phyloP scores from a whole-genome alignment of 1,139 yeast genomes.

The Torulaspora pretoriensis region DNA sequence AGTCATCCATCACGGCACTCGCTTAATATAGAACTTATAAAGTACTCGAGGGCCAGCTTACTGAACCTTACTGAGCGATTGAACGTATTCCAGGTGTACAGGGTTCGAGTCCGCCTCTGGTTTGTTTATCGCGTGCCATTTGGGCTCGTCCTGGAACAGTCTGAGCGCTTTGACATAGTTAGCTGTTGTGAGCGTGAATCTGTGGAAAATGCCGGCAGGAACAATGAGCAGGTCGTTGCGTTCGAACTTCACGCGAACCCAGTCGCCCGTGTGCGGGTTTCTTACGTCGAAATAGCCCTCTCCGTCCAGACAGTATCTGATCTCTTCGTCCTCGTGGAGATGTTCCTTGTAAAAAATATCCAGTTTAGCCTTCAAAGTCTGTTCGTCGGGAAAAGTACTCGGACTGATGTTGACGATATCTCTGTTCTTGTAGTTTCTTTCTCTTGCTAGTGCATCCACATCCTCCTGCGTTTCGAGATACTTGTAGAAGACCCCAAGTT shows the following conservation, averaged over 20 bases:
- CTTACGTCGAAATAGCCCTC: conserved; percentile 91
- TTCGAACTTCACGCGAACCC: conserved; percentile 72
- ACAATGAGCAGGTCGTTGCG: conserved; percentile 66
- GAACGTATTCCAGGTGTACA: conserved; percentile 42
- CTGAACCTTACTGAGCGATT: conserved; percentile 11
- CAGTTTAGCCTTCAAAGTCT: conserved; percentile 60
- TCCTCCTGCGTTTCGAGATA: conserved; percentile 49
- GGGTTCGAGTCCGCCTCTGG: conserved; percentile 45
- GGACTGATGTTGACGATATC: conserved; percentile 65
- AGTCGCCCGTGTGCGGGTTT: conserved; percentile 52
- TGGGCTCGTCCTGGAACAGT: conserved; percentile 89
- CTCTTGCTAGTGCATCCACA: conserved; percentile 61
- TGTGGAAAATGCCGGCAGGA: conserved; percentile 91
- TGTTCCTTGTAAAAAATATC: conserved; percentile 78
- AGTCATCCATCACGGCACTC: conserved; percentile 3
- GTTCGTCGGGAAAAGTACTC: conserved; percentile 57
- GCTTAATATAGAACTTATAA: neutral
- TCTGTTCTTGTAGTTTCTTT: conserved; percentile 73
- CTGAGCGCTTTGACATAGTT: conserved; percentile 74
- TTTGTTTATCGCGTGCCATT: conserved; percentile 87
- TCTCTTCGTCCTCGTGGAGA: conserved; percentile 95
- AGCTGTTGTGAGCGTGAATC: conserved; percentile 68
- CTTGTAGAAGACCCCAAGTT: conserved; percentile 69
- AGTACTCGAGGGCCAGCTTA: conserved; percentile 1
- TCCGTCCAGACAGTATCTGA: conserved; percentile 83